phyloP scores from a whole-genome alignment of 352 stramenopile genomes.

The Phytophthora pisi region DNA sequence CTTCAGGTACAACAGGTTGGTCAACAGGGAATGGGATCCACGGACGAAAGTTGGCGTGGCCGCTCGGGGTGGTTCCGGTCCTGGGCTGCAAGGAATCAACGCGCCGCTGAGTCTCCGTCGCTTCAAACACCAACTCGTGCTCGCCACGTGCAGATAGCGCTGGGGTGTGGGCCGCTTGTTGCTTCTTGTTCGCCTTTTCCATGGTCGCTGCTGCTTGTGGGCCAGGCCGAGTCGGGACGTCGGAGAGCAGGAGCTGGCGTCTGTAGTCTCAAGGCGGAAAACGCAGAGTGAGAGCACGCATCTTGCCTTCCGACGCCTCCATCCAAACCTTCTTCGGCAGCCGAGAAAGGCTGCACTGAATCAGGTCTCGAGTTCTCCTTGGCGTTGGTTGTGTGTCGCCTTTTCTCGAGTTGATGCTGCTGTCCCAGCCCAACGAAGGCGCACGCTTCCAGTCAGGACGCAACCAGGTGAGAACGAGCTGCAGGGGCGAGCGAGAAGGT shows the following conservation, averaged over 20 bases:
- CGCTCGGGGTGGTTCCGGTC: slow-evolving; percentile 37
- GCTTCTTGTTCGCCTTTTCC: slow-evolving; percentile 13
- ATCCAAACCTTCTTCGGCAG: slow-evolving; percentile 33
- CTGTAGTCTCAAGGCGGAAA: slow-evolving; percentile 34
- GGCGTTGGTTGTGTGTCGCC: slow-evolving; percentile 13
- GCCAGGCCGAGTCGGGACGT: background rate
- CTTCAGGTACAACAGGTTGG: slow-evolving; percentile 25
- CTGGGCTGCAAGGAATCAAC: slow-evolving; percentile 17
- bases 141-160: slow-evolving; percentile 11
- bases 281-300: slow-evolving; percentile 33
- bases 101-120: slow-evolving; percentile 15
- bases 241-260: slow-evolving; percentile 3
- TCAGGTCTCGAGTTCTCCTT: background rate
- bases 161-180: background rate
- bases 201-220: slow-evolving; percentile 9
- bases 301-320: slow-evolving; percentile 2
- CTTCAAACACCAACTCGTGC: slow-evolving; percentile 9
- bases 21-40: slow-evolving; percentile 29
- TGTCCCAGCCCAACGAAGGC: slow-evolving; percentile 12
- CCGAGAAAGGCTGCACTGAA: slow-evolving; percentile 34
- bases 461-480: slow-evolving; percentile 26
- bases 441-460: slow-evolving; percentile 25
- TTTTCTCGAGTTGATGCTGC: slow-evolving; percentile 35
- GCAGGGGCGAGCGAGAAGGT: slow-evolving; percentile 10
- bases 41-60: slow-evolving; percentile 12